Evolutionary conservation across 1,139 yeast species (phyloP).

Genomic region (Yamadazyma atlantica): DNA sequence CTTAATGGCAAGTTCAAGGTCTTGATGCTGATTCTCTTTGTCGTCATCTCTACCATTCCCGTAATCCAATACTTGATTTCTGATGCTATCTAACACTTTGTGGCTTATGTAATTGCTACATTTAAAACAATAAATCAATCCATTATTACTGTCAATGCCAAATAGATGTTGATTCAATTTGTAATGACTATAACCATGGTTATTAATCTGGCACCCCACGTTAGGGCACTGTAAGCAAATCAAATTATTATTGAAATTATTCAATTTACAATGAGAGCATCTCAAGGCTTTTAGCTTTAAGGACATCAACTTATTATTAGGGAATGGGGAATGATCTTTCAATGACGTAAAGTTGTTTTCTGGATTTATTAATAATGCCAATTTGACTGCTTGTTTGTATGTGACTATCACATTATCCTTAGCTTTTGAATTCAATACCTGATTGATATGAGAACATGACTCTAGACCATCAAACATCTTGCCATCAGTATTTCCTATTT

Average conservation of each 20-base stretch:
- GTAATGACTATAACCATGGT: constrained; percentile 65
- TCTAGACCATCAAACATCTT: constrained; percentile 19
- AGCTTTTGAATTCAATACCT: constrained; percentile 55
- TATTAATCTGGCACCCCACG: constrained; percentile 61
- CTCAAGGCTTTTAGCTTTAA: constrained; percentile 44
- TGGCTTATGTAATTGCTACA: constrained; percentile 75
- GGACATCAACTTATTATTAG: constrained; percentile 29
- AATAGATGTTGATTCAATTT: constrained; percentile 65
- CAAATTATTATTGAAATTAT: constrained; percentile 53
- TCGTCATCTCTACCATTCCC: constrained; percentile 20
- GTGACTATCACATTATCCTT: constrained; percentile 55
- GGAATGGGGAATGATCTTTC: constrained; percentile 33
- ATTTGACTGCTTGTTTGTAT: constrained; percentile 58
- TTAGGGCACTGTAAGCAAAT: constrained; percentile 81
- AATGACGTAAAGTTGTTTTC: constrained; percentile 23
- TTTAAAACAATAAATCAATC: constrained; percentile 70
- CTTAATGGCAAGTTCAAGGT: constrained; percentile 5
- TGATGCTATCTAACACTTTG: constrained; percentile 50
- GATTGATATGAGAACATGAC: constrained; percentile 55
- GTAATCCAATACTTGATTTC: constrained; percentile 29
- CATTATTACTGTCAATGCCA: constrained; percentile 62
- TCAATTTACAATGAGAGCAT: constrained; percentile 51
- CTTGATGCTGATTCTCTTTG: constrained; percentile 15
- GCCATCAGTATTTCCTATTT: background rate
- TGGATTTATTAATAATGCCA: constrained; percentile 32